These are phyloP conservation scores for Daucus carota DNA, from an alignment of 129 eudicot genomes.

Conservation along the genomic window DH1_v3.0 NC_030384.2:18780001-18780500, in stretches of 20 bases:
- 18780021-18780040: slow-evolving; percentile 67
- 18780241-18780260: slow-evolving; percentile 19
- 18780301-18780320: neutral
- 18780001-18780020: slow-evolving; percentile 63
- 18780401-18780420: too few species aligned
- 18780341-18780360: too few species aligned
- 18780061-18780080: slow-evolving; percentile 45
- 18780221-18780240: neutral
- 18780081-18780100: slow-evolving; percentile 27
- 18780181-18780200: slow-evolving; percentile 54
- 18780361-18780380: too few species aligned
- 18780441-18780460: too few species aligned
- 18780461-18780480: too few species aligned
- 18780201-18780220: slow-evolving; percentile 6
- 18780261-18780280: neutral
- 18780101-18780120: slow-evolving; percentile 48
- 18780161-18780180: slow-evolving; percentile 33
- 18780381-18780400: too few species aligned
- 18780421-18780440: too few species aligned
- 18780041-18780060: slow-evolving; percentile 69
- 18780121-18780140: slow-evolving; percentile 45
- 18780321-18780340: too few species aligned
- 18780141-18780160: slow-evolving; percentile 49
- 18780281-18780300: too few species aligned
- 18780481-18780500: slow-evolving; percentile 21